These are phyloP conservation scores for Vaccinium macrocarpon DNA, from an alignment of 148 eudicot genomes.

Conservation along the genomic window DNA sequence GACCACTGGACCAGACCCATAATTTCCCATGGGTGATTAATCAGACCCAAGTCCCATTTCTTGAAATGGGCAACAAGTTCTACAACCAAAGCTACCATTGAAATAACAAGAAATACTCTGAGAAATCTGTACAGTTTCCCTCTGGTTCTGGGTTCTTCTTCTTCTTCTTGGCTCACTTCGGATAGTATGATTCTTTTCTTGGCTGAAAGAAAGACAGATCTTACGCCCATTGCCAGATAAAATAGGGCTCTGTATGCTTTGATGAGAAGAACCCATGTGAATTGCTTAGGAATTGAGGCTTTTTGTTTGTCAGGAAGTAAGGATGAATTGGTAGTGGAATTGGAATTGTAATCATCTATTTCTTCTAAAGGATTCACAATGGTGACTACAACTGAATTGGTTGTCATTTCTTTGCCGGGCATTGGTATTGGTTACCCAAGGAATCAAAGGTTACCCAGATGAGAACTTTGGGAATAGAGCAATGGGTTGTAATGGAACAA, in stretches of 20 bases:
- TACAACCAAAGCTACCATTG: constrained; percentile 37
- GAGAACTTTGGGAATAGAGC: background rate
- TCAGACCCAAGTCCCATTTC: constrained; percentile 44
- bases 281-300: constrained; percentile 42
- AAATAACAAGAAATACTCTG: constrained; percentile 43
- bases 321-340: constrained; percentile 19
- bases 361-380: constrained; percentile 44
- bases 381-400: constrained; percentile 43
- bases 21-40: constrained; percentile 41
- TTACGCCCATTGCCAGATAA: constrained; percentile 31
- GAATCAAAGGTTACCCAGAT: constrained; percentile 25
- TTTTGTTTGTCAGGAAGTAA: constrained; percentile 38
- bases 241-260: constrained; percentile 42
- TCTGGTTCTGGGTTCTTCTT: constrained; percentile 35
- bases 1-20: constrained; percentile 42
- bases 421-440: constrained; percentile 9
- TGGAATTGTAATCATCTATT: constrained; percentile 18
- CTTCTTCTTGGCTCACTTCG: constrained; percentile 30
- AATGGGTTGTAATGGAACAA: constrained; percentile 14
- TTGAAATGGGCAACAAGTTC: constrained; percentile 49
- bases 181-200: constrained; percentile 42
- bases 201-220: constrained; percentile 25
- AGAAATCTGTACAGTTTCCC: constrained; percentile 55
- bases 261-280: constrained; percentile 50
- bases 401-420: constrained; percentile 35